These are phyloP conservation scores for Nakaseomyces delphensis DNA, from an alignment of 1,139 yeast genomes.

Conservation along the genomic window DNA sequence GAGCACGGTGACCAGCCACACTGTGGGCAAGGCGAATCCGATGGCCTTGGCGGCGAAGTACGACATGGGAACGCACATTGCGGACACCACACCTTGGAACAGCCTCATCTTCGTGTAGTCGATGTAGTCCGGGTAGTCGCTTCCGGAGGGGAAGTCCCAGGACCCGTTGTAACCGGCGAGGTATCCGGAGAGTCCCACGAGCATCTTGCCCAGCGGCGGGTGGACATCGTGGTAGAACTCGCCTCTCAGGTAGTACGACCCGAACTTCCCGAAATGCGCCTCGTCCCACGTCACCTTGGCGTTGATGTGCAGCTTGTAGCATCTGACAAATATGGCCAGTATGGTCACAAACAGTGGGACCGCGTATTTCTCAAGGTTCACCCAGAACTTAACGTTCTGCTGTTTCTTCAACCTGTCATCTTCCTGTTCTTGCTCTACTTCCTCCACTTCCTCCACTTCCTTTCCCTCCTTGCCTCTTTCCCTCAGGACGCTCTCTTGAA, in stretches of 20 bases:
- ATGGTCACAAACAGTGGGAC: slow-evolving; percentile 56
- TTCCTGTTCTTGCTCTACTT: neutral
- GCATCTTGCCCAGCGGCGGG: slow-evolving; percentile 97
- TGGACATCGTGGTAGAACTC: slow-evolving; percentile 97
- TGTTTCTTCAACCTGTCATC: slow-evolving; percentile 5
- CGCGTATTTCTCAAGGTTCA: slow-evolving; percentile 37
- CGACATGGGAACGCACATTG: slow-evolving; percentile 86
- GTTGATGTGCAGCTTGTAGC: slow-evolving; percentile 64
- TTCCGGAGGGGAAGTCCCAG: slow-evolving; percentile 89
- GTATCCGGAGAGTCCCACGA: slow-evolving; percentile 89
- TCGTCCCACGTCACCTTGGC: slow-evolving; percentile 90
- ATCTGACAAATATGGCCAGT: slow-evolving; percentile 62
- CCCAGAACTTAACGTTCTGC: slow-evolving; percentile 17
- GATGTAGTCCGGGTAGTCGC: slow-evolving; percentile 72
- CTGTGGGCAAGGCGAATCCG: slow-evolving; percentile 70
- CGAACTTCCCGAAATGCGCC: slow-evolving; percentile 94
- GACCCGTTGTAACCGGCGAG: slow-evolving; percentile 93
- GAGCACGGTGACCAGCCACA: slow-evolving; percentile 84
- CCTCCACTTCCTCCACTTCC: neutral
- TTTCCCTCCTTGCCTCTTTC: slow-evolving; percentile 6
- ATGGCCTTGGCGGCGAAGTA: slow-evolving; percentile 84
- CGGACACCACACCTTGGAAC: slow-evolving; percentile 85
- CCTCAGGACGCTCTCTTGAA: slow-evolving; percentile 3
- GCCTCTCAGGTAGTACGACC: slow-evolving; percentile 84
- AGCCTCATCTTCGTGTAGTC: slow-evolving; percentile 88